Evolutionary conservation across 352 stramenopile genomes (phyloP).

Genomic region (Globisporangium rhizosaccharum): DNA sequence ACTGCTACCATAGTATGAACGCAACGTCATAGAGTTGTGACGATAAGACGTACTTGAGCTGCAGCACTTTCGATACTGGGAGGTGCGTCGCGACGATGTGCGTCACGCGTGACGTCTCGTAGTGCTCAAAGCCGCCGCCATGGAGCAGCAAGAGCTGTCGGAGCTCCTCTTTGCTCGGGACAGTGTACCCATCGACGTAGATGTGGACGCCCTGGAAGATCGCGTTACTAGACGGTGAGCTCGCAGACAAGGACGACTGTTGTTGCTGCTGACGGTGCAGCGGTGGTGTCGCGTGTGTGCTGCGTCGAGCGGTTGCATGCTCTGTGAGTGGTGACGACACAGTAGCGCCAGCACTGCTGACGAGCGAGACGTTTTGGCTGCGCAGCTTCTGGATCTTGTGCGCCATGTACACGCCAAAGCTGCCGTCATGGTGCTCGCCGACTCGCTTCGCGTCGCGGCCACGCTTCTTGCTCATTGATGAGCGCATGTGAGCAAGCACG

Average conservation of each 20-base stretch:
- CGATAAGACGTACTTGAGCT: constrained; percentile 55
- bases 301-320: background rate
- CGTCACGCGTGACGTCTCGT: constrained; percentile 80
- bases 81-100: constrained; percentile 87
- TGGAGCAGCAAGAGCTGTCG: constrained; percentile 68
- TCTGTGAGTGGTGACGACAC: background rate
- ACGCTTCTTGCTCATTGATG: background rate
- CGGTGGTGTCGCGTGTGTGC: background rate
- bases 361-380: constrained; percentile 53
- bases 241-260: background rate
- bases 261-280: background rate
- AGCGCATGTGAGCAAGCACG: background rate
- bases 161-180: constrained; percentile 82
- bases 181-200: constrained; percentile 86
- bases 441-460: background rate
- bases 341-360: background rate
- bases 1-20: background rate
- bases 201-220: constrained; percentile 79
- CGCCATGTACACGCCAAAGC: constrained; percentile 87
- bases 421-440: constrained; percentile 84
- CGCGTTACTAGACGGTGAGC: background rate
- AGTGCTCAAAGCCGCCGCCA: constrained; percentile 86
- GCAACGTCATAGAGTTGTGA: background rate
- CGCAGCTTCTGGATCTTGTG: constrained; percentile 91
- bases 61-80: constrained; percentile 76